Base-by-base conservation (phyloP, 2,329 filamentous ascomycete genomes). In the Cercospora nicotianae region DNA sequence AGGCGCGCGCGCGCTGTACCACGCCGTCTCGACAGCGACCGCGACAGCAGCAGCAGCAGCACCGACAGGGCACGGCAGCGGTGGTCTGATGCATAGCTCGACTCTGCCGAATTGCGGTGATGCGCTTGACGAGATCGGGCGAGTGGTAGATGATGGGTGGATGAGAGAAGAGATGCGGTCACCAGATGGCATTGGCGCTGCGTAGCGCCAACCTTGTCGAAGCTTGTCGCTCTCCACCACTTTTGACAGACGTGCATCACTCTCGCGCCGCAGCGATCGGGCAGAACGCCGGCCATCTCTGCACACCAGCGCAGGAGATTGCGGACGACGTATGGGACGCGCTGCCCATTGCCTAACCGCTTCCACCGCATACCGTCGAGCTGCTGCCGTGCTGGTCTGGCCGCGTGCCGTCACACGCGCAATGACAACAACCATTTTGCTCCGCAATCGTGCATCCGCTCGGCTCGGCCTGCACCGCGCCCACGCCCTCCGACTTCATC, bases 401-500 rank as follows among this genome's bases (percentile, higher is more conserved):
- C 30, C 30, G 30, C 30, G 30, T 5, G 33, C 33, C 33, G 5
- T 5, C 33, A 36, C 33, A 36, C 33, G 33, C 33, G 12, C 33
- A 36, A 26, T 28, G 51, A 26, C 51, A 30, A 13, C 28, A 26
- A 57, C 8, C 51, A 57, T 30, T n/a, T 16, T 16, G 51, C 51
- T 57, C 51, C 51, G 16, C 51, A 26, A 57, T 57, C 51, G 51
- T 57, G 51, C 51, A 55, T 28, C 51, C 51, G 39, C n/a, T n/a
- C 39, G 39, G 39, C 39, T 36, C 33, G 33, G 33, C 39, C 16
- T 18, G 16, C 16, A 45, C 39, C n/a, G 39, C n/a, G 16, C 39
- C 9, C 16, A 8, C 16, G 39, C 39, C 16, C 16, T 18, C 16
- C 42, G n/a, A 48, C 42, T 20, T 48, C 16, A 48, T 48, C 42